Evolutionary conservation across 352 stramenopile species (phyloP), one percentile per base, ranked within the genome.

Genomic region (Globisporangium solare): DNA sequence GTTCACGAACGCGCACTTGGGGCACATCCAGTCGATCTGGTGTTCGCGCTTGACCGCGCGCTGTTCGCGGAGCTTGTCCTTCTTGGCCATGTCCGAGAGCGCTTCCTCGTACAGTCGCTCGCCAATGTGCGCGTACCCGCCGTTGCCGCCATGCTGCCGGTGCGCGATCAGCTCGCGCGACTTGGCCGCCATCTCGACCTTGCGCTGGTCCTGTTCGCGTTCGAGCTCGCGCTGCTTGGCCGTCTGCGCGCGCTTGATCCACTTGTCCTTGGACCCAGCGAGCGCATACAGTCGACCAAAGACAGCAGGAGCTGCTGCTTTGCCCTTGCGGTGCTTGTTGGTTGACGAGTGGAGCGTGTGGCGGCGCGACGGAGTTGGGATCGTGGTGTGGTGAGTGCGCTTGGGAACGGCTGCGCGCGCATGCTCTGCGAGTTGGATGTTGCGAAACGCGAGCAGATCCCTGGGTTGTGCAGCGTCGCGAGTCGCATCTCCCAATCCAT

Each of bases 21-120:
- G 76, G 22, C 83, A 93, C 68, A 86, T 91, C 83, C 83, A 93
- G 64, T 88, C 68, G 50, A 83, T 62, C 46, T 88, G 52, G 6
- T 78, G 51, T 37, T 84, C 74, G 6, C 67, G 64, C 35, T 88
- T 76, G 8, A 49, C 41, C 18, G 62, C 67, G 8, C 71, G 75
- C 31, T 72, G 74, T 17, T 81, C 71, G 6, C 70, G 52, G 1
- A 75, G 62, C 48, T 79, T 69, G 51, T 82, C 63, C 47, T 83
- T 85, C 59, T 86, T 89, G 41, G 79, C 74, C 24, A 86, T 57
- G 47, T 93, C 83, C 5, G 63, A 73, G 13, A 89, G 51, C 17
- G 80, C 83, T 71, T 93, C 80, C 17, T 78, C 71, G 50, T 93
- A 76, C n/a, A 93, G 58, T 1, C 83, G 70, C 50, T 91, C 83